Evolutionary conservation across 306 rosid species (phyloP).

Genomic region (Cucumis hystrix): DNA sequence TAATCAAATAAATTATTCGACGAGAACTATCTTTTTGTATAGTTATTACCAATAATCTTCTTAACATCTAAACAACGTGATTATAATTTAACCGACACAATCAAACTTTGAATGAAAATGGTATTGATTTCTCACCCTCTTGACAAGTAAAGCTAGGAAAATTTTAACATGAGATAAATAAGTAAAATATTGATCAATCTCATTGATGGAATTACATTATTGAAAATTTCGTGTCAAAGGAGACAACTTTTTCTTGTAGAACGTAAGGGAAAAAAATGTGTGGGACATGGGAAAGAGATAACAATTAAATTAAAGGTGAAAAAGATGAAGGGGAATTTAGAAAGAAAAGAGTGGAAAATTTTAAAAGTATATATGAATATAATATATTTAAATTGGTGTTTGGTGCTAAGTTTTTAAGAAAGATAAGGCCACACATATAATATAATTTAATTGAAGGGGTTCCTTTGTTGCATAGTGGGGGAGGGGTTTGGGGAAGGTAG

Average conservation of each 20-base stretch:
- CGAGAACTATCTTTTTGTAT: too few species aligned
- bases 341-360: background rate
- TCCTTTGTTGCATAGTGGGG: conserved; percentile 2
- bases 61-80: too few species aligned
- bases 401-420: background rate
- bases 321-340: background rate
- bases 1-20: too few species aligned
- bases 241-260: background rate
- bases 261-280: background rate
- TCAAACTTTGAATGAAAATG: too few species aligned
- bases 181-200: background rate
- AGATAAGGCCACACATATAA: conserved; percentile 4
- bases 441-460: background rate
- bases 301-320: background rate
- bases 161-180: background rate
- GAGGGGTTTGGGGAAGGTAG: background rate
- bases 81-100: too few species aligned
- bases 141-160: too few species aligned
- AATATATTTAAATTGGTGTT: background rate
- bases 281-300: background rate
- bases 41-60: too few species aligned
- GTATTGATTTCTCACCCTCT: too few species aligned
- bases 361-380: background rate
- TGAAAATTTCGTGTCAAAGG: background rate
- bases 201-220: background rate